Base-by-base conservation (phyloP, 345 rosid genomes). In the Salix koriyanagi region DNA sequence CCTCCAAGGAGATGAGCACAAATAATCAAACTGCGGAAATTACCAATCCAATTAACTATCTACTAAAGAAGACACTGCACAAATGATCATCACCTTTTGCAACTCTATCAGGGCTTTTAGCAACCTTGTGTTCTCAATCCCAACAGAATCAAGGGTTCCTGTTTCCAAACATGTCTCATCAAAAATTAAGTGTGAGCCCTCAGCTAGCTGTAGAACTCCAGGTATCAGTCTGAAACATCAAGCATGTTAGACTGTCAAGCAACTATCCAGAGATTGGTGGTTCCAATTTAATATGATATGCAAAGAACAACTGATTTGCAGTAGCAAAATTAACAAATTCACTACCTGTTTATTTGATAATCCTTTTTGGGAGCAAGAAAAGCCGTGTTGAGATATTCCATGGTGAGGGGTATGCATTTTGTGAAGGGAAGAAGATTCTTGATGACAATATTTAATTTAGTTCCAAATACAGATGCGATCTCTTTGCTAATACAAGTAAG, bases 361-460 rank as follows among this genome's bases (percentile, higher is more conserved):
- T 96, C 99, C 79, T 93, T 96, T 83, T 85, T 91, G 1, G 98
- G 97, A 68, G 90, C 93, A 69, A 96, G 85, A 32, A 89, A 83
- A 56, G 86, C 87, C 52, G 81, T 73, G 77, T 93, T 96, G 39
- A 96, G 94, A 78, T 89, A 88, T 56, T 91, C 89, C 62, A 90
- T 79, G 1, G 94, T 91, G 37, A 95, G 87, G 25, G 90, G 91
- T 48, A 93, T 74, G 79, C 79, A 80, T 37, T 83, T 84, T 37
- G 96, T 87, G 77, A 89, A 89, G 16, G 99, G 99, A 52, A 93
- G 82, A 76, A 95, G 90, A 80, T 81, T 86, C 87, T 87, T 81
- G 75, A 91, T 68, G 50, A 88, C 87, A 39, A 44, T 56, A 25
- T 77, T 74, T 75, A 93, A 88, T 69, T 75, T 85, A 34, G 76